A percentile compares a stretch with the other conserved stretches of the same genome.
Conservation (phyloP, 306 rosid genomes). For the Heteromeles arbutifolia region DNA sequence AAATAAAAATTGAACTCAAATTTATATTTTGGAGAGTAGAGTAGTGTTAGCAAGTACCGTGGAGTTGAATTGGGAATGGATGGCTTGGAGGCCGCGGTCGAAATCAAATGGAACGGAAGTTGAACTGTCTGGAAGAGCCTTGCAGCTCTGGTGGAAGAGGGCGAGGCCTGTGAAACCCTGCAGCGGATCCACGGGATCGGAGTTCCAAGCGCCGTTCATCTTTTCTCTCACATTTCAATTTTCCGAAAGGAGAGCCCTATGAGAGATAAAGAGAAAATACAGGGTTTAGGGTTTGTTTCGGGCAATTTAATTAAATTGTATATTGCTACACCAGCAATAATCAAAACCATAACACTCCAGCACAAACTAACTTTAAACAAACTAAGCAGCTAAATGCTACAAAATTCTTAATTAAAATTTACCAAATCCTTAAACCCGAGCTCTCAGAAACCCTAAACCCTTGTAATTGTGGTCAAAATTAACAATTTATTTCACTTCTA, state of each 20-base stretch:
- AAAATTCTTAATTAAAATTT: too few species aligned
- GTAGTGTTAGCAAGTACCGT: conserved; percentile 20
- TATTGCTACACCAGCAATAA: too few species aligned
- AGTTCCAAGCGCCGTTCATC: conserved; percentile 28
- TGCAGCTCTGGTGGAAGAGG: conserved; percentile 35
- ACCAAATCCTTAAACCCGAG: neutral
- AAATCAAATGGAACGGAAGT: conserved; percentile 29
- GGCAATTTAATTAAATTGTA: neutral
- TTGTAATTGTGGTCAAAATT: neutral
- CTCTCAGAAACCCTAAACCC: neutral
- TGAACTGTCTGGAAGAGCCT: neutral
- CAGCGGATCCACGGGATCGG: conserved; percentile 45
- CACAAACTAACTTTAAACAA: neutral
- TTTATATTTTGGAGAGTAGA: neutral
- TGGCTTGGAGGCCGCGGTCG: conserved; percentile 34
- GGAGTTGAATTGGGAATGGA: conserved; percentile 55
- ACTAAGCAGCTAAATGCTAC: neutral
- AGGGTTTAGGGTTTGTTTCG: neutral
- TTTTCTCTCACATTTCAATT: neutral
- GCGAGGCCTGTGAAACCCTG: conserved; percentile 41
- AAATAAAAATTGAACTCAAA: neutral
- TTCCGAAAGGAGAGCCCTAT: conserved; percentile 5
- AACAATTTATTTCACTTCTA: neutral
- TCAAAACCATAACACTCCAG: neutral
- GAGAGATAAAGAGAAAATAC: neutral